Conservation (phyloP, 1,284 basidiomycete genomes). For the Ganoderma lingzhi region DNA sequence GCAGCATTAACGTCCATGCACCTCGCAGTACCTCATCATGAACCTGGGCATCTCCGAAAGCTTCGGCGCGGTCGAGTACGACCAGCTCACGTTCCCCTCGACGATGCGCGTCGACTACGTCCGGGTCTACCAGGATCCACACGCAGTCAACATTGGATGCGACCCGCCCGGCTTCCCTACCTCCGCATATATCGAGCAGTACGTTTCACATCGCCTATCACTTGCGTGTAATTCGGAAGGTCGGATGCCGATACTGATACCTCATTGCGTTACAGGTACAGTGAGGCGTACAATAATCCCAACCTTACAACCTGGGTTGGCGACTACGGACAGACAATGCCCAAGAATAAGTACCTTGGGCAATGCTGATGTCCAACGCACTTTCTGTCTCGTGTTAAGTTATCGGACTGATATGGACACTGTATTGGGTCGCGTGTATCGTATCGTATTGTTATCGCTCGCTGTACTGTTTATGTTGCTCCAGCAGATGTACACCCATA, state of each 20-base stretch:
- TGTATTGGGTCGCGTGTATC: background rate
- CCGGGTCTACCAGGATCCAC: constrained; percentile 81
- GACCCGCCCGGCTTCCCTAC: constrained; percentile 86
- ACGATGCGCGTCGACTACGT: constrained; percentile 85
- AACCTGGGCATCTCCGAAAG: constrained; percentile 85
- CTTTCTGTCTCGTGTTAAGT: background rate
- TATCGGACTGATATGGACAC: background rate
- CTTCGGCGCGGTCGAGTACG: constrained; percentile 75
- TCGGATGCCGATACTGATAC: background rate
- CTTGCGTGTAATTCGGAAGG: background rate
- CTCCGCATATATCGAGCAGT: constrained; percentile 76
- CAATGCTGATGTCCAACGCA: constrained; percentile 2
- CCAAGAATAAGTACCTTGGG: constrained; percentile 40
- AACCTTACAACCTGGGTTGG: constrained; percentile 48
- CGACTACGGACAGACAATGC: constrained; percentile 44
- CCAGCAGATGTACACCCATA: background rate
- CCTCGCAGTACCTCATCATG: constrained; percentile 70
- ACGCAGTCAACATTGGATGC: constrained; percentile 80
- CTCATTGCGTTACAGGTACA: constrained; percentile 33
- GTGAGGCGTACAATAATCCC: constrained; percentile 47
- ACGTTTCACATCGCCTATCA: constrained; percentile 34
- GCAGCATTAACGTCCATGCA: background rate
- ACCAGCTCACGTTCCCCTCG: constrained; percentile 71
- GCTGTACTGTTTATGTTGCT: background rate
- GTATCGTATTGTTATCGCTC: constrained; percentile 1